Conservation (phyloP, 2,329 filamentous ascomycete genomes). For the Nakataea oryzae region DNA sequence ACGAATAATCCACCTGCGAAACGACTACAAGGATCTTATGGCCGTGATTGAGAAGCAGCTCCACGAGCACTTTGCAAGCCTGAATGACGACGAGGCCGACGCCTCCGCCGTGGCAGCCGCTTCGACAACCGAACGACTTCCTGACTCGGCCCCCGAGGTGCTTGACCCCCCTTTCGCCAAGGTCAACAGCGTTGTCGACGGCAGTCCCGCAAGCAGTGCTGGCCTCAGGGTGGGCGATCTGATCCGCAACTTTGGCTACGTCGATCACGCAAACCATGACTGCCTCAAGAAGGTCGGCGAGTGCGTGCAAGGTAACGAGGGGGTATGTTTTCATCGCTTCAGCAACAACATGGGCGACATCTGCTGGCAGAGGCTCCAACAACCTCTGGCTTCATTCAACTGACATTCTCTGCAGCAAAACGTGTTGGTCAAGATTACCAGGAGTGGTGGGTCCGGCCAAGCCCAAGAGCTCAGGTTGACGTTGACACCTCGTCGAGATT, state of each 20-base stretch:
- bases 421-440: constrained; percentile 55
- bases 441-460: constrained; percentile 27
- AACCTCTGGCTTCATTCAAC: background rate
- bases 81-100: constrained; percentile 34
- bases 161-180: constrained; percentile 62
- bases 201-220: constrained; percentile 73
- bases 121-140: constrained; percentile 12
- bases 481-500: constrained; percentile 64
- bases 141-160: constrained; percentile 21
- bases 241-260: constrained; percentile 76
- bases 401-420: constrained; percentile 39
- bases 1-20: constrained; percentile 78
- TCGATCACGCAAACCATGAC: constrained; percentile 78
- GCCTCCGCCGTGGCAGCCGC: background rate
- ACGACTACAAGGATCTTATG: constrained; percentile 92
- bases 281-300: constrained; percentile 78
- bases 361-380: background rate
- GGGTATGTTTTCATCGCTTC: constrained; percentile 54
- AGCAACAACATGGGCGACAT: background rate
- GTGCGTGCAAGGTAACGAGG: constrained; percentile 80
- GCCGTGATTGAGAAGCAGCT: constrained; percentile 68
- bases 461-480: constrained; percentile 52
- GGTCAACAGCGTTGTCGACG: constrained; percentile 70
- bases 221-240: constrained; percentile 73
- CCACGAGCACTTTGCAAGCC: constrained; percentile 79